Evolutionary conservation across 2,329 filamentous ascomycete species (phyloP).

Genomic region (Cladosporium sp.): DNA sequence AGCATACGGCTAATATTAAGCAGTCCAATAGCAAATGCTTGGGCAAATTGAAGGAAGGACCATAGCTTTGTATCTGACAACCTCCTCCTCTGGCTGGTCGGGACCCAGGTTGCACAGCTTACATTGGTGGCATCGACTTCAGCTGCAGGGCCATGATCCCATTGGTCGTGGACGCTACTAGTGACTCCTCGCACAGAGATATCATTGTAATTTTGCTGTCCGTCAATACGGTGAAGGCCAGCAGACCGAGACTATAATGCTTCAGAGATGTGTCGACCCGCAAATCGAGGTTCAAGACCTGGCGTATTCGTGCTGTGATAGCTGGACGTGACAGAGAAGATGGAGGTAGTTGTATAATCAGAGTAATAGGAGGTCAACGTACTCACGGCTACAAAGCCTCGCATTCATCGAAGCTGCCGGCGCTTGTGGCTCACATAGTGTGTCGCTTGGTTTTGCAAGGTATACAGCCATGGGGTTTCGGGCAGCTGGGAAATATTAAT

Average conservation of each 20-base stretch:
- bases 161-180: background rate
- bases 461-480: background rate
- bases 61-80: slow-evolving; percentile 2
- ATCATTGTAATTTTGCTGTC: background rate
- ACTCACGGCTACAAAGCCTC: background rate
- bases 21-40: slow-evolving; percentile 15
- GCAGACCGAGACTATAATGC: background rate
- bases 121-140: slow-evolving; percentile 2
- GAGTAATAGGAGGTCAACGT: background rate
- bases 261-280: background rate
- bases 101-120: background rate
- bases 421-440: background rate
- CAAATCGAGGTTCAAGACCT: background rate
- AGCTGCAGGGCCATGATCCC: background rate
- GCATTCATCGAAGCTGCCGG: background rate
- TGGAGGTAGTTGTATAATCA: background rate
- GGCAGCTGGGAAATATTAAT: background rate
- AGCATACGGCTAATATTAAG: slow-evolving; percentile 15
- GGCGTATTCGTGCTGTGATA: background rate
- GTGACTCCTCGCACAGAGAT: background rate
- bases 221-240: background rate
- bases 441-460: background rate
- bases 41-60: background rate
- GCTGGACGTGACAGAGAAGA: background rate
- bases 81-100: background rate